Base-by-base conservation (phyloP, 1,139 yeast genomes). In the Nakaseomyces glabratus region DNA sequence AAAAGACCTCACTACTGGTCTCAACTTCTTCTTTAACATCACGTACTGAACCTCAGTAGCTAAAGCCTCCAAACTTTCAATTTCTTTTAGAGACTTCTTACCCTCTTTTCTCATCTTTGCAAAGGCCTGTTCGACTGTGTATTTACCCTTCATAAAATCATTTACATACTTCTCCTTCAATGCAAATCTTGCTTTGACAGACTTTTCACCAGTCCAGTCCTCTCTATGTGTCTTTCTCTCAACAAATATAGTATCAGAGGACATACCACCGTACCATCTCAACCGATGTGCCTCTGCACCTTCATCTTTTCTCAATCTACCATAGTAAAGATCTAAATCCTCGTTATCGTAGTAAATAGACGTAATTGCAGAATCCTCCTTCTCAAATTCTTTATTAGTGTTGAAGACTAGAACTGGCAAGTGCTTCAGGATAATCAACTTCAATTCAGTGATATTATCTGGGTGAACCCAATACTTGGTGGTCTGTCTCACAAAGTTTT, bases 381-480 rank as follows among this genome's bases (percentile, higher is more conserved):
- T 68, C 60, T 86, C 95, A 51, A 90, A 90, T 60, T 90, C 98
- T 64, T 90, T 90, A 55, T 85, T 88, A 34, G 97, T 79, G 55
- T 90, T 90, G 71, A 90, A 90, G 24, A 90, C 98, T 47, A 90
- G 71, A 21, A 90, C 98, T 1, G 98, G 98, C 51, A 90, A 69
- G 61, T 90, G 98, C 63, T 90, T 88, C 57, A 90, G 70, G 45
- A 90, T 79, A 46, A 86, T 82, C 55, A 90, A 71, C 63, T 90
- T 90, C 60, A 90, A 72, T 62, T 90, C 98, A n/a, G 98, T 90
- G 55, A 90, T 88, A 60, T 90, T 90, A 62, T 90, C 98, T 7
- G 96, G 96, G 57, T 90, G 98, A 20, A 90, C 97, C 98, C 98
- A 90, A 63, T 90, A 90, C 56, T 90, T 90, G 13, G 98, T 90